A percentile compares a stretch with the other conserved stretches of the same genome.
Conservation (phyloP, 345 rosid genomes). For the Eucalyptus marginata region DNA sequence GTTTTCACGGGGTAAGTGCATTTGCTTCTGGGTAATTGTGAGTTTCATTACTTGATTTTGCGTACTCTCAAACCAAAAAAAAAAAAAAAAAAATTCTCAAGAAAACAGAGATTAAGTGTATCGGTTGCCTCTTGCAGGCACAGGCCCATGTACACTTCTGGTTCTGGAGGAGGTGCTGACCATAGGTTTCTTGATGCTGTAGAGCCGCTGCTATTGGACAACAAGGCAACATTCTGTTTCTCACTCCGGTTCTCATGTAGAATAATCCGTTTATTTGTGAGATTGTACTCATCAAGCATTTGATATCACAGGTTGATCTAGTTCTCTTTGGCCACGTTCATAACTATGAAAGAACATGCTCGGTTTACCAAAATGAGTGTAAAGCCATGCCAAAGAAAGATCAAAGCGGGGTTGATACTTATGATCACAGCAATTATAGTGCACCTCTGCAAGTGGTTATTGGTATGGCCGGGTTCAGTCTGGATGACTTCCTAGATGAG, state of each 20-base stretch:
- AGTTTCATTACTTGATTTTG: background rate
- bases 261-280: background rate
- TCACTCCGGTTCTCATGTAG: background rate
- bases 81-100: background rate
- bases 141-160: constrained; percentile 49
- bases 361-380: constrained; percentile 23
- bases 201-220: constrained; percentile 33
- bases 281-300: background rate
- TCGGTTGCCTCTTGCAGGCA: constrained; percentile 27
- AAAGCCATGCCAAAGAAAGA: constrained; percentile 39
- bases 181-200: background rate
- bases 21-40: background rate
- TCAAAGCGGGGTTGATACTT: constrained; percentile 26
- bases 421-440: constrained; percentile 37
- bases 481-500: constrained; percentile 18
- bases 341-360: constrained; percentile 62
- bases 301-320: constrained; percentile 30
- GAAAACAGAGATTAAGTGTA: background rate
- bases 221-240: constrained; percentile 19
- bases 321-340: constrained; percentile 59
- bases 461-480: constrained; percentile 60
- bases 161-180: constrained; percentile 8
- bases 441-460: constrained; percentile 54
- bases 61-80: background rate
- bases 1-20: constrained; percentile 38